phyloP scores from a whole-genome alignment of 2,329 filamentous ascomycete genomes.

The Coniochaeta sp. region DNA sequence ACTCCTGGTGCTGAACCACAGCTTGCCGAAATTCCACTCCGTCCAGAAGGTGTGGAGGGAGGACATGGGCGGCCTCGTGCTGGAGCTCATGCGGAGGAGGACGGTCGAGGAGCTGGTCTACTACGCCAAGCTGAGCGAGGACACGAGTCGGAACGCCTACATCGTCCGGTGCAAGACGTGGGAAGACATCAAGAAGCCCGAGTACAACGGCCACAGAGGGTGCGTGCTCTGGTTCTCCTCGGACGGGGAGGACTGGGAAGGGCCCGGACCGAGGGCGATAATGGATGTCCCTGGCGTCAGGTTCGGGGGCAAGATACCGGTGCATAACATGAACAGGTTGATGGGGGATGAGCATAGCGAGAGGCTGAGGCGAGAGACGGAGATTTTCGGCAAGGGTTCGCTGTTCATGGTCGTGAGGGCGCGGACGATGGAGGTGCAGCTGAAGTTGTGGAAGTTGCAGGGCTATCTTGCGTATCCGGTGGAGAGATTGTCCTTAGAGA shows the following conservation, averaged over 20 bases:
- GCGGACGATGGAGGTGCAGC: constrained; percentile 36
- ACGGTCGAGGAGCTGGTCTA: constrained; percentile 38
- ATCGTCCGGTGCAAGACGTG: constrained; percentile 35
- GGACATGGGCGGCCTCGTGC: constrained; percentile 49
- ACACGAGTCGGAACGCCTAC: constrained; percentile 23
- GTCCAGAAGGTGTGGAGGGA: constrained; percentile 33
- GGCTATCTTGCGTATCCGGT: constrained; percentile 37
- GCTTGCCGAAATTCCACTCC: not conserved
- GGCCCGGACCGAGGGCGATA: constrained; percentile 34
- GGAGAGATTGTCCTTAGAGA: no score
- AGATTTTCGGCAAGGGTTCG: constrained; percentile 26
- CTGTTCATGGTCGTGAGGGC: constrained; percentile 36
- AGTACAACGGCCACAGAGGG: constrained; percentile 30
- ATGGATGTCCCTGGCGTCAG: constrained; percentile 29
- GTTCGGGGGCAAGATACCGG: constrained; percentile 32
- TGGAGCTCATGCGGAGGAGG: constrained; percentile 41
- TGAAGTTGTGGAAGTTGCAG: constrained; percentile 51
- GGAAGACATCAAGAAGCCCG: constrained; percentile 31
- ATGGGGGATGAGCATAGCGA: constrained; percentile 40
- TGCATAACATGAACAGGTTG: constrained; percentile 46
- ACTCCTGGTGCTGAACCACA: constrained; percentile 10
- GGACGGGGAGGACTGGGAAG: constrained; percentile 4
- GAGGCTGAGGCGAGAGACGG: constrained; percentile 27
- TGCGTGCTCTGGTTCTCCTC: constrained; percentile 42
- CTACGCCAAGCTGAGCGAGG: constrained; percentile 23